A percentile compares a stretch with the other conserved stretches of the same genome.
phyloP scores from a whole-genome alignment of 441 rosid genomes.

The Erysimum pusillum region DNA sequence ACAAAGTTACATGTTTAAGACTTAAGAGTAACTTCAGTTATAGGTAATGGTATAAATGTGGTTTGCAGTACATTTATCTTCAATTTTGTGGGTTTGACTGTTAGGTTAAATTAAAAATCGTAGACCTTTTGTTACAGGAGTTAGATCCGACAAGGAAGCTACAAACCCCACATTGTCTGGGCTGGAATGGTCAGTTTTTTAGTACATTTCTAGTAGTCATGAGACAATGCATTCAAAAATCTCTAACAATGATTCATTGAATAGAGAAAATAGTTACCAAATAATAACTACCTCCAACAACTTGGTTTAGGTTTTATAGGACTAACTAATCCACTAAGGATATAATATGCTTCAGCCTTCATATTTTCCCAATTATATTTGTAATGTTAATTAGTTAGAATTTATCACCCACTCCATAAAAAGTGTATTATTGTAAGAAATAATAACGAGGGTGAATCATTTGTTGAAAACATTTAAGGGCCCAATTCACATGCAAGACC shows the following conservation, averaged over 20 bases:
- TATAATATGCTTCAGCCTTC: slow-evolving; percentile 3
- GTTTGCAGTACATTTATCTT: not conserved
- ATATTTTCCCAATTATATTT: not conserved
- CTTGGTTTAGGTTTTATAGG: slow-evolving; percentile 18
- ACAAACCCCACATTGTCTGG: not conserved
- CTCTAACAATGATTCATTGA: slow-evolving; percentile 5
- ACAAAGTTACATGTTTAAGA: not conserved
- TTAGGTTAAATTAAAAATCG: not conserved
- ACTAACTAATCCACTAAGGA: slow-evolving; percentile 28
- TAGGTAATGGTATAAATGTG: not conserved
- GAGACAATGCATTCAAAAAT: not conserved
- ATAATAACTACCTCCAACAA: slow-evolving; percentile 4
- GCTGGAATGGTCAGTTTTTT: not conserved
- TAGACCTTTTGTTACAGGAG: not conserved
- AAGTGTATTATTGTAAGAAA: not conserved
- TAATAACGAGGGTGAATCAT: not conserved
- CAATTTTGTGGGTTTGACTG: no score
- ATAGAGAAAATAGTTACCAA: slow-evolving; percentile 15
- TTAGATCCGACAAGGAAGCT: not conserved
- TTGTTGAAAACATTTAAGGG: slow-evolving; percentile 28
- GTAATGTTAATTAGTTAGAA: not conserved
- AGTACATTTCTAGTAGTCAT: not conserved
- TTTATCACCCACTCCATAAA: not conserved
- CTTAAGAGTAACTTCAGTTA: not conserved
- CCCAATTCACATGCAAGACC: not conserved